Evolutionary conservation across 306 rosid genomes (phyloP).

Genomic region (Medicago truncatula): DNA sequence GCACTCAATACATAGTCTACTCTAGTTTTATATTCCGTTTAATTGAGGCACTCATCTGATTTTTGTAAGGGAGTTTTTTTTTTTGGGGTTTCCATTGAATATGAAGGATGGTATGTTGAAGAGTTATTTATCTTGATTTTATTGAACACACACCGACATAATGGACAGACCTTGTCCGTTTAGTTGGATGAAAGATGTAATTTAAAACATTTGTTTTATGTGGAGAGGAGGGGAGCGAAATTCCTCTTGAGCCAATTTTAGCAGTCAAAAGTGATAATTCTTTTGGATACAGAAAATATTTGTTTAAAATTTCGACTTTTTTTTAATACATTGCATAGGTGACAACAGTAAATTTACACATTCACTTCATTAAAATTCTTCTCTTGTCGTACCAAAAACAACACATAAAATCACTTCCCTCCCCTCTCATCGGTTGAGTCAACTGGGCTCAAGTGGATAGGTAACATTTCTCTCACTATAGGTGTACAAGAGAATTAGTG

Average conservation of each 20-base stretch:
- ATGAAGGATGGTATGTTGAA: background rate
- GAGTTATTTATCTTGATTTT: background rate
- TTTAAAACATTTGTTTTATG: background rate
- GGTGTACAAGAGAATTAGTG: no score
- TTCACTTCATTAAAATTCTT: no score
- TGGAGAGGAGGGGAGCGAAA: background rate
- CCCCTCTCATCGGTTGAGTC: no score
- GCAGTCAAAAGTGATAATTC: background rate
- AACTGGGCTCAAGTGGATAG: no score
- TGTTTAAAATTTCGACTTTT: background rate
- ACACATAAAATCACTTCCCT: no score
- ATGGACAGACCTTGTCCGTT: background rate
- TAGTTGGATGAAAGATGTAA: background rate
- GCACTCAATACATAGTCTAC: slow-evolving; percentile 39
- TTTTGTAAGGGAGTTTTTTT: slow-evolving; percentile 16
- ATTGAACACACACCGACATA: background rate
- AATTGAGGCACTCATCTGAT: slow-evolving; percentile 15
- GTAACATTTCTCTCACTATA: no score
- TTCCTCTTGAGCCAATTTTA: background rate
- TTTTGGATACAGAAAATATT: background rate
- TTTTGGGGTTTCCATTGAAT: background rate
- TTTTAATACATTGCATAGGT: no score
- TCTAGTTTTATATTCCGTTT: slow-evolving; percentile 23
- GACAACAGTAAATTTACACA: no score
- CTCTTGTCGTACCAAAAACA: no score